Evolutionary conservation across 2,329 filamentous ascomycete genomes (phyloP).

Genomic region (Coniochaeta hoffmannii): DNA sequence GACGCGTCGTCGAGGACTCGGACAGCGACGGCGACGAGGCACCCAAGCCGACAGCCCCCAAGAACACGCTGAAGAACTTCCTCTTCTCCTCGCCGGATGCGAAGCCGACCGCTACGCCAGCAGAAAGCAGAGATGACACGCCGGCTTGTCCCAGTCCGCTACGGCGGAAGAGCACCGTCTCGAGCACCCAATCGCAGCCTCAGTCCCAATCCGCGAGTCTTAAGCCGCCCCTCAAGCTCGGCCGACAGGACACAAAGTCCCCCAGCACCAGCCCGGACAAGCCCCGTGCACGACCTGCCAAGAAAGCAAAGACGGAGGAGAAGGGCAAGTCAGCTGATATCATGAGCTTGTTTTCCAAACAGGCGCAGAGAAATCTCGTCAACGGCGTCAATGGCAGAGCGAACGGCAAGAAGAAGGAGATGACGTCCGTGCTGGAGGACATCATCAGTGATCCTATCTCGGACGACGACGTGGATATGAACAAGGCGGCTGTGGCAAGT

Average conservation of each 20-base stretch:
- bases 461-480: conserved; percentile 49
- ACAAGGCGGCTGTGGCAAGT: conserved; percentile 43
- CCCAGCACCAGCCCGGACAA: conserved; percentile 40
- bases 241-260: conserved; percentile 19
- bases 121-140: conserved; percentile 16
- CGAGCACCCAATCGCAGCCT: conserved; percentile 14
- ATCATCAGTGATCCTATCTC: conserved; percentile 51
- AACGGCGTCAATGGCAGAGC: conserved; percentile 1
- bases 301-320: conserved; percentile 28
- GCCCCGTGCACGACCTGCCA: conserved; percentile 22
- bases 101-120: conserved; percentile 12
- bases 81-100: conserved; percentile 45
- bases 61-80: conserved; percentile 44
- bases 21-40: conserved; percentile 10
- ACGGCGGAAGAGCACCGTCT: conserved; percentile 21
- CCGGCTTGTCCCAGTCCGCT: conserved; percentile 33
- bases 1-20: conserved; percentile 15
- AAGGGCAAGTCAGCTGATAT: conserved; percentile 49
- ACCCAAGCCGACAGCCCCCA: neutral
- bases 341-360: conserved; percentile 53
- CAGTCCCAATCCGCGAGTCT: neutral
- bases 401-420: conserved; percentile 15
- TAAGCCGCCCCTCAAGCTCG: neutral
- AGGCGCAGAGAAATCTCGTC: conserved; percentile 42
- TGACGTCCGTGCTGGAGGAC: conserved; percentile 32